Base-by-base conservation (phyloP, 805 yeast species). In the Zygotorulaspora florentina region DNA sequence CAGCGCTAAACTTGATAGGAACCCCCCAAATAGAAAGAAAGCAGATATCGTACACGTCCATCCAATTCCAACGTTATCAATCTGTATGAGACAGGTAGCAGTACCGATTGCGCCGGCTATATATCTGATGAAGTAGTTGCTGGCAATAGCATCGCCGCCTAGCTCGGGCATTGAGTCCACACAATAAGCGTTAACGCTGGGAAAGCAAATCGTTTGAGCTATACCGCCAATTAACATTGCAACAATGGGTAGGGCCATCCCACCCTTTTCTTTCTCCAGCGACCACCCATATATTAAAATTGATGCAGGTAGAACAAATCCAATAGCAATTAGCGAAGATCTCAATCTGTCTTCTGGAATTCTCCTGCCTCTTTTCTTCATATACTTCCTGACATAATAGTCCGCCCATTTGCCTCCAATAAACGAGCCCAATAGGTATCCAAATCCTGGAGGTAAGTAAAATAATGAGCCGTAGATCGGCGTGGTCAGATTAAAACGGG, bases 381-480 rank as follows among this genome's bases (percentile, higher is more conserved):
- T 71, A 59, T 73, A 73, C 50, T 67, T 68, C 40, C 65, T 67
- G 6, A 77, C 81, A 30, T 66, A 64, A 40, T 61, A 57, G 56
- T 79, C 83, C 0, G 83, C 77, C 66, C 69, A 75, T 42, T 60
- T 57, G 0, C 83, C 84, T 3, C 83, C 83, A 48, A 74, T 45
- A 18, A 73, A 65, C 6, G 80, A 71, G 0, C 83, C 83, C 0
- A 56, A 30, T 1, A 77, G 37, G 51, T 75, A 77, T 0, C 85
- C 85, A n/a, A 61, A 10, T 1, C 83, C 83, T 0, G 83, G 82
- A 2, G 83, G 74, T 3, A 79, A 56, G 52, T 79, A 79, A 53
- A 79, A 78, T 17, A 79, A 58, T 0, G 80, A 72, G 33, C 80
- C 76, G 46, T 68, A 69, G 2, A 79, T 55, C 0, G 84, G 83